phyloP scores from a whole-genome alignment of 2,329 filamentous ascomycete genomes.

The Coniosporium tulheliwenetii region DNA sequence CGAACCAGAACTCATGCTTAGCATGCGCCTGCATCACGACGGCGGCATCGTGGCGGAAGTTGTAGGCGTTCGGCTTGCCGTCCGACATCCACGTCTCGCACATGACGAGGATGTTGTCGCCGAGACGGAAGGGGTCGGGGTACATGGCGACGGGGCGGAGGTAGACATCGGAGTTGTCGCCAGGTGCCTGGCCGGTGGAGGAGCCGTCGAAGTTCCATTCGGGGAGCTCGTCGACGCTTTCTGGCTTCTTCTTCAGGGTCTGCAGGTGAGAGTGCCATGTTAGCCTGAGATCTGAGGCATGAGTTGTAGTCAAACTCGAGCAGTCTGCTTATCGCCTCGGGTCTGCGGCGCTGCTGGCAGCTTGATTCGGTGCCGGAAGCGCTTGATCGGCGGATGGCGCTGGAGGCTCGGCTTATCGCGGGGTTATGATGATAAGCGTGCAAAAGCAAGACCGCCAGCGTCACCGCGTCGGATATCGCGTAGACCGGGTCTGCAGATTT shows the following conservation, averaged over 20 bases:
- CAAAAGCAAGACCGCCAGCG: neutral
- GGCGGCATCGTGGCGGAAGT: constrained; percentile 83
- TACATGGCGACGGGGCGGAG: constrained; percentile 79
- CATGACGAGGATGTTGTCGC: constrained; percentile 87
- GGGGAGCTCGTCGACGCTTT: constrained; percentile 47
- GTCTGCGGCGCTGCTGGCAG: too few relatives aligned
- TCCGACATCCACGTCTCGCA: constrained; percentile 90
- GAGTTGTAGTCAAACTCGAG: neutral
- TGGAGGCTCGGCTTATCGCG: neutral
- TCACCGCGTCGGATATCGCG: neutral
- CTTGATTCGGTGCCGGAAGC: too few relatives aligned
- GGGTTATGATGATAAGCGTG: neutral
- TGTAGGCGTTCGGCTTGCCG: constrained; percentile 94
- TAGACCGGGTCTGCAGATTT: neutral
- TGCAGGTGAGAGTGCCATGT: constrained; percentile 15
- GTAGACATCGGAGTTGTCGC: constrained; percentile 96
- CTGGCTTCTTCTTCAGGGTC: constrained; percentile 47
- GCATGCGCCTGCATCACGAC: constrained; percentile 82
- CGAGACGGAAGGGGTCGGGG: constrained; percentile 80
- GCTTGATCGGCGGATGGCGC: neutral
- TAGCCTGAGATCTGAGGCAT: neutral
- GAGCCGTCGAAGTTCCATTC: constrained; percentile 82
- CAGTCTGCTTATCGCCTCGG: too few relatives aligned
- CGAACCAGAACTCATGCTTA: constrained; percentile 84
- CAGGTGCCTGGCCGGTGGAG: constrained; percentile 80